Base-by-base conservation (phyloP, 345 rosid species). In the Sisymbrium irio region DNA sequence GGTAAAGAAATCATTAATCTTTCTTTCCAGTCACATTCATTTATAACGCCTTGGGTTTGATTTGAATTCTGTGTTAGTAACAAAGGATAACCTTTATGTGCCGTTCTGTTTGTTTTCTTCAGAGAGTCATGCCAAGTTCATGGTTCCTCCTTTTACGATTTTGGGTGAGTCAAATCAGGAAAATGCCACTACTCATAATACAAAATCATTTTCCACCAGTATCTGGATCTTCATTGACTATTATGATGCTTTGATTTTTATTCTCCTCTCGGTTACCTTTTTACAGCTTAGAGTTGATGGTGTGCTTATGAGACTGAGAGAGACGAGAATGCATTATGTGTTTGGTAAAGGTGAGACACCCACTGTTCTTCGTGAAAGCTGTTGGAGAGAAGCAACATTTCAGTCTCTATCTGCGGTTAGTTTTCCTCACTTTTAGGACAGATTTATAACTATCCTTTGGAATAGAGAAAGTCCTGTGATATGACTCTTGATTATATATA, bases 141-240 rank as follows among this genome's bases (percentile, higher is more conserved):
- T 95, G 99, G 97, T 95, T 92, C 83, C 97, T 95, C 81, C 98
- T 95, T 72, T 81, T 89, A 79, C 93, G 87, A 65, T 95, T 85
- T 78, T 95, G 99, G 98, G 99, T 95, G 72, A 87, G 98, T 85
- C 59, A 46, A 13, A 55, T 63, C 36, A 3, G 59, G 15, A 39
- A 40, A 64, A 56, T 32, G 1, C 49, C n/a, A 3, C 2, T 18
- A 35, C 5, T 12, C 42, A 40, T 17, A 17, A 17, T 15, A 41
- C 14, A 62, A 15, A 54, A 47, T 62, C 36, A 30, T 50, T 17
- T 40, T 17, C 19, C 41, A 49, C 20, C 17, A 28, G 2, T 72
- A 4, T 37, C 27, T 40, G 14, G 56, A 37, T 57, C 62, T n/a
- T 71, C 62, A 13, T 65, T 58, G 18, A 51, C 56, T 13, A 19